Percentiles rank a stretch among this genome's conserved stretches.
Evolutionary conservation across 805 yeast genomes (phyloP).

Genomic region (Saccharomyces mikatae): DNA sequence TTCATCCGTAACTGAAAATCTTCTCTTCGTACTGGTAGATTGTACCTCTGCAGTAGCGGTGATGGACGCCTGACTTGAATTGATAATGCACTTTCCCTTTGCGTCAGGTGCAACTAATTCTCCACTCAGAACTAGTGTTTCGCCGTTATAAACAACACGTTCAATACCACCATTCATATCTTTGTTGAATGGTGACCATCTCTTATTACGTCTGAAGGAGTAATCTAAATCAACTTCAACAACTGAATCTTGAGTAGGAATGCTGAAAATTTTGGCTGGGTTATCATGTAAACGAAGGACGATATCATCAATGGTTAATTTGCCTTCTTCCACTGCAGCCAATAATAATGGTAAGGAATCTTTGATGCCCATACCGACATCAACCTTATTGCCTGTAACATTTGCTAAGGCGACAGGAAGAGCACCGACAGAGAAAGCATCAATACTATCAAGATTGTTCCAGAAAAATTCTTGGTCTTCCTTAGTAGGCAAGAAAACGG

Average conservation of each 20-base stretch:
- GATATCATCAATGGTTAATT: slow-evolving; percentile 65
- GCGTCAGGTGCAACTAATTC: slow-evolving; percentile 52
- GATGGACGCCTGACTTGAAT: slow-evolving; percentile 36
- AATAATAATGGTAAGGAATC: slow-evolving; percentile 78
- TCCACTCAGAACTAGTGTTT: slow-evolving; percentile 82
- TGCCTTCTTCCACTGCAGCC: slow-evolving; percentile 68
- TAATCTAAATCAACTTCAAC: slow-evolving; percentile 77
- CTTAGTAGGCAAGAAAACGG: slow-evolving; percentile 66
- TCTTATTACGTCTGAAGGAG: slow-evolving; percentile 38
- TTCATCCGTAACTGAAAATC: slow-evolving; percentile 47
- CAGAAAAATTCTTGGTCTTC: slow-evolving; percentile 79
- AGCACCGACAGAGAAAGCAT: slow-evolving; percentile 80
- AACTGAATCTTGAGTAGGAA: slow-evolving; percentile 62
- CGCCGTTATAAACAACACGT: slow-evolving; percentile 71
- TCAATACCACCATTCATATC: slow-evolving; percentile 75
- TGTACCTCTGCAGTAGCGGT: slow-evolving; percentile 26
- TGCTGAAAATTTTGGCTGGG: slow-evolving; percentile 74
- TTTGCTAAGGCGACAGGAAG: slow-evolving; percentile 67
- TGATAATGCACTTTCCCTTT: slow-evolving; percentile 50
- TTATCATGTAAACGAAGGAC: slow-evolving; percentile 65
- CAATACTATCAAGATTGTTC: slow-evolving; percentile 64
- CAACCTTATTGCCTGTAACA: slow-evolving; percentile 50
- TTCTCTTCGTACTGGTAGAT: slow-evolving; percentile 35
- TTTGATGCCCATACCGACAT: slow-evolving; percentile 68
- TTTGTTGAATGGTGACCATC: slow-evolving; percentile 49